Conservation (phyloP, 1,284 basidiomycete species). For the Sanghuangporus baumii region DNA sequence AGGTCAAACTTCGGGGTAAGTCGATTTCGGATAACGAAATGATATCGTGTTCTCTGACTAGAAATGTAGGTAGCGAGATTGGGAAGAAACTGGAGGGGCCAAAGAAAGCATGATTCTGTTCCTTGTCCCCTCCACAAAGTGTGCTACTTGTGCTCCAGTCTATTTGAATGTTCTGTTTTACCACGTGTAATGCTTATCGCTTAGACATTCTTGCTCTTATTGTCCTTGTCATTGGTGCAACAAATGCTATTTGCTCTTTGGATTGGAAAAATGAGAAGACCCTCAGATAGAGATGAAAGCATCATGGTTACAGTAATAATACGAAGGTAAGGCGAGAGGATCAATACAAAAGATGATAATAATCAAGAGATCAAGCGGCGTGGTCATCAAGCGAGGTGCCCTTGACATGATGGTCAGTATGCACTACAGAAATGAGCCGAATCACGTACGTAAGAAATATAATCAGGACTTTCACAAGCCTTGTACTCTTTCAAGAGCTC, state of each 20-base stretch:
- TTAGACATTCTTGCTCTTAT: neutral
- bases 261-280: neutral
- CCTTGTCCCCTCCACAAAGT: neutral
- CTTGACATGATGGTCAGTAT: neutral
- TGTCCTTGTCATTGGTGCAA: neutral
- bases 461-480: conserved; percentile 88
- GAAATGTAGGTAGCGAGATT: conserved; percentile 58
- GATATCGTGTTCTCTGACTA: neutral
- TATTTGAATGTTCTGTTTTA: neutral
- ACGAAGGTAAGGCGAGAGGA: neutral
- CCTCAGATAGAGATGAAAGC: neutral
- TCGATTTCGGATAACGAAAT: conserved; percentile 18
- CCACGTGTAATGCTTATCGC: neutral
- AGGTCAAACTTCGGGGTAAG: conserved; percentile 88
- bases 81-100: conserved; percentile 73
- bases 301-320: conserved; percentile 9
- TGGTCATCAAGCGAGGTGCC: conserved; percentile 1
- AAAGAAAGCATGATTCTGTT: conserved; percentile 1
- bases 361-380: neutral
- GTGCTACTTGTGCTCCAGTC: neutral
- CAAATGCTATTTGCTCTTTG: neutral
- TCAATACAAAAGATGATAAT: neutral
- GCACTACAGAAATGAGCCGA: neutral
- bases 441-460: conserved; percentile 70
- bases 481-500: conserved; percentile 88